Evolutionary conservation across 192 early-diverging fungal species (phyloP), one percentile per base, ranked within the genome.

Genomic region (Entophlyctis luteolus): DNA sequence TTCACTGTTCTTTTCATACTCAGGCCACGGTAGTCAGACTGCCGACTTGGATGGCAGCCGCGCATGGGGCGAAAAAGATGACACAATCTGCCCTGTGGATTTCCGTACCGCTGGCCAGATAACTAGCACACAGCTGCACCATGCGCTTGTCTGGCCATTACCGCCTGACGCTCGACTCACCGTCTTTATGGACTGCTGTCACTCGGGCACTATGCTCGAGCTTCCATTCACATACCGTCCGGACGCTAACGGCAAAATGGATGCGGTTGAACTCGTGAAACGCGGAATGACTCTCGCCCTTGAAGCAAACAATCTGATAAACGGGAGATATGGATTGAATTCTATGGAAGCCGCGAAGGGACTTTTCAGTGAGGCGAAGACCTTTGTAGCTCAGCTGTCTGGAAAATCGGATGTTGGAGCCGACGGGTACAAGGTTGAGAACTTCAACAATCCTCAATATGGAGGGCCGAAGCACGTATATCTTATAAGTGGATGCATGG

Each of bases 1-100:
- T 67, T 67, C 79, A 53, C 77, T 84, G 31, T 75, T 76, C 25
- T 29, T 69, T 14, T 33, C 28, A 28, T 65, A 65, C 28, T 65
- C 46, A 45, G 92, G 92, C 33, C 89, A 89, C 54, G 85, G 90
- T 22, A 77, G 81, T 10, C 78, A 77, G 46, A 56, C 75, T 70
- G 60, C 16, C 55, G 83, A 81, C 66, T 29, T 82, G 59, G 79
- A 79, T n/a, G 36, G 45, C 1, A 79, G 79, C 49, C 80, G 79
- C 29, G 45, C 27, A 42, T 34, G 32, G 47, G 57, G 65, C 6
- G n/a, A n/a, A n/a, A n/a, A 59, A 16, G 67, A 65, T 33, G 14
- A 87, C 58, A 90, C 87, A 33, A 87, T 92, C 33, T 84, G 86
- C 55, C 90, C 91, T 1, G 72, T 79, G 45, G 92, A 94, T 72